A percentile compares a stretch with the other conserved stretches of the same genome.
Evolutionary conservation across 202 grass and related monocot species (phyloP).

Genomic region (Digitaria exilis): DNA sequence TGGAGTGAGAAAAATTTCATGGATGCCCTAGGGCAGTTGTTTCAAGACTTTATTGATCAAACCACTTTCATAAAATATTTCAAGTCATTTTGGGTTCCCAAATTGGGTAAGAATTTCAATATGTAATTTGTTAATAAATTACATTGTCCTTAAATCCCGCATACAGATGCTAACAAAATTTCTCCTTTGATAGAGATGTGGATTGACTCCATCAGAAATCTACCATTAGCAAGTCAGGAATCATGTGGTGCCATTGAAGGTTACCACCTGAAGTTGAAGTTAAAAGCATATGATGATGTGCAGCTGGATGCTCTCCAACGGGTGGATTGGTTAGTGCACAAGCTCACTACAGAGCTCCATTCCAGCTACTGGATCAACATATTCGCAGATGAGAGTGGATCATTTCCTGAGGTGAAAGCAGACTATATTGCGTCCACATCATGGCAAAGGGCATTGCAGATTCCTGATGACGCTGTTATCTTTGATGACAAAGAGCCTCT

Average conservation of each 20-base stretch:
- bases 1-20: slow-evolving; percentile 69
- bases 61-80: slow-evolving; percentile 81
- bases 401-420: slow-evolving; percentile 80
- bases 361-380: slow-evolving; percentile 90
- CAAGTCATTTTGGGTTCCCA: slow-evolving; percentile 92
- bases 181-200: slow-evolving; percentile 78
- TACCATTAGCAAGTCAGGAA: slow-evolving; percentile 80
- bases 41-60: slow-evolving; percentile 96
- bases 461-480: slow-evolving; percentile 64
- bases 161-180: slow-evolving; percentile 13
- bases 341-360: slow-evolving; percentile 89
- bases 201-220: slow-evolving; percentile 68
- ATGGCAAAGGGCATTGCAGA: slow-evolving; percentile 76
- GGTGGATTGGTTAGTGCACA: slow-evolving; percentile 93
- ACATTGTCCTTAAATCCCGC: neutral
- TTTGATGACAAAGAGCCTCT: slow-evolving; percentile 58
- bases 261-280: slow-evolving; percentile 92
- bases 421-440: slow-evolving; percentile 85
- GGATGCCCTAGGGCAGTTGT: slow-evolving; percentile 67
- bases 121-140: slow-evolving; percentile 1
- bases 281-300: slow-evolving; percentile 82
- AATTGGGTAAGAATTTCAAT: slow-evolving; percentile 69
- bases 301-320: slow-evolving; percentile 78
- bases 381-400: slow-evolving; percentile 80
- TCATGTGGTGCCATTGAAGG: slow-evolving; percentile 77